Percentiles rank a stretch among this genome's conserved stretches.
phyloP scores from a whole-genome alignment of 2,329 filamentous ascomycete genomes.

The Macrophomina phaseolina region DNA sequence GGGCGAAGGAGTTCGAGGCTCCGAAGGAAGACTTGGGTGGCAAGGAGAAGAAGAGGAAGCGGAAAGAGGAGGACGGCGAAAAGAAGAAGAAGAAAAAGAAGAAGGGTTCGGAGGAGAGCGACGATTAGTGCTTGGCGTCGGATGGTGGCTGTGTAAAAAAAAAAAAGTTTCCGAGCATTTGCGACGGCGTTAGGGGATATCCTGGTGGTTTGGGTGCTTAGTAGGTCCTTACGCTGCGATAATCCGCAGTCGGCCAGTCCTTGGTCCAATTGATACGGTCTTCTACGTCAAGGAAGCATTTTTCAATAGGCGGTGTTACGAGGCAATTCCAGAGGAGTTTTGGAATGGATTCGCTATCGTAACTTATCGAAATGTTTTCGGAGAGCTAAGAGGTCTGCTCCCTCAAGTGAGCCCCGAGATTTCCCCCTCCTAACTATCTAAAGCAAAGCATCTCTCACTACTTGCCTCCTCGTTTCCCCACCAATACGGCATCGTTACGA shows the following conservation, averaged over 20 bases:
- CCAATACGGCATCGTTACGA: conserved; percentile 66
- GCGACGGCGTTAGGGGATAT: conserved; percentile 19
- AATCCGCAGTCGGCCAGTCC: background rate
- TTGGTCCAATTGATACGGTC: conserved; percentile 6
- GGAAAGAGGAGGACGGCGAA: conserved; percentile 47
- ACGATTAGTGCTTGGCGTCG: conserved; percentile 2
- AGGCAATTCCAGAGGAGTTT: too few species aligned
- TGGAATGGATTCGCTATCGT: too few species aligned
- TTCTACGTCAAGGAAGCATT: background rate
- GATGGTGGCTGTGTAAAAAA: conserved; percentile 11
- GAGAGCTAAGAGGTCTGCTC: too few species aligned
- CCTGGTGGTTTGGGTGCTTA: conserved; percentile 19
- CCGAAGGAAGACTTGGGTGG: conserved; percentile 73
- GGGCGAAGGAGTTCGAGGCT: conserved; percentile 84
- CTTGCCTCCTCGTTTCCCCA: conserved; percentile 65
- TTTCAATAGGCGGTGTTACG: too few species aligned
- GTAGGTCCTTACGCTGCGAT: background rate
- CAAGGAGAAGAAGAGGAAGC: conserved; percentile 57
- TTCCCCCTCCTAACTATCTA: conserved; percentile 35
- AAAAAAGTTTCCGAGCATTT: conserved; percentile 15
- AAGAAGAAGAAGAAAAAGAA: conserved; percentile 53
- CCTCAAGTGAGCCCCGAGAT: too few species aligned
- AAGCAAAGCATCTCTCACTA: conserved; percentile 65
- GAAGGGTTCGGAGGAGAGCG: conserved; percentile 29
- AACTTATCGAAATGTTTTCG: too few species aligned